Base-by-base conservation (phyloP, 169 alveolate genomes). In the Eimeria sp. region DNA sequence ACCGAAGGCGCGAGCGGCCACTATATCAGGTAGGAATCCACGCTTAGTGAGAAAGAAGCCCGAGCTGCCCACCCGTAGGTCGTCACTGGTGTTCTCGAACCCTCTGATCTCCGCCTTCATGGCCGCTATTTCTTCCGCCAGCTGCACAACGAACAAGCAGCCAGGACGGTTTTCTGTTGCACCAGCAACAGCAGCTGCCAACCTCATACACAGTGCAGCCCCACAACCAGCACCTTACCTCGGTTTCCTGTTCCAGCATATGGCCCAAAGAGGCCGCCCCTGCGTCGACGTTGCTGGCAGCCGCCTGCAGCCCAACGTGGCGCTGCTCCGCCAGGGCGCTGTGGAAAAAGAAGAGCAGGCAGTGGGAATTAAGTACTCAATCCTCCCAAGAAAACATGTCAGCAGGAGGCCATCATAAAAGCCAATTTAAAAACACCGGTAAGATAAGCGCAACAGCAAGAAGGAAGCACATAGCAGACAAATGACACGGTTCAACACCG, bases 311-410 rank as follows among this genome's bases (percentile, higher is more conserved):
- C 54, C 82, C 93, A 25, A 87, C 78, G 66, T 87, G 93, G 52
- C 93, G 93, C 37, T 87, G 64, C 23, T 87, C 93, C 68, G 93
- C 93, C 93, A 87, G 54, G 11, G 83, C 78, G n/a, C 93, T 87
- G 77, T 76, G 88, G 14, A 49, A 8, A 71, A 40, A 74, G 89
- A n/a, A 52, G 25, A 10, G 49, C 49, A 52, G 3, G 68, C 71
- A 80, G 89, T 30, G 46, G 27, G 49, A 80, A 33, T 13, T 1
- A 49, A 13, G 27, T 2, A n/a, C 30, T 8, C 33, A 49, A 68
- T 13, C 27, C 27, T 49, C 27, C 30, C 78, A 68, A 68, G 6
- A 2, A 49, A 2, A 13, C 30, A 33, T 68, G 78, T 14, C 52
- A 33, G 52, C 78, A 68, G 33, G 78, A 27, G 49, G 78, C 49